Evolutionary conservation across 371 early-diverging fungal genomes (phyloP), one percentile per base, ranked within the genome.

Genomic region (Syncephalastrum racemosum): DNA sequence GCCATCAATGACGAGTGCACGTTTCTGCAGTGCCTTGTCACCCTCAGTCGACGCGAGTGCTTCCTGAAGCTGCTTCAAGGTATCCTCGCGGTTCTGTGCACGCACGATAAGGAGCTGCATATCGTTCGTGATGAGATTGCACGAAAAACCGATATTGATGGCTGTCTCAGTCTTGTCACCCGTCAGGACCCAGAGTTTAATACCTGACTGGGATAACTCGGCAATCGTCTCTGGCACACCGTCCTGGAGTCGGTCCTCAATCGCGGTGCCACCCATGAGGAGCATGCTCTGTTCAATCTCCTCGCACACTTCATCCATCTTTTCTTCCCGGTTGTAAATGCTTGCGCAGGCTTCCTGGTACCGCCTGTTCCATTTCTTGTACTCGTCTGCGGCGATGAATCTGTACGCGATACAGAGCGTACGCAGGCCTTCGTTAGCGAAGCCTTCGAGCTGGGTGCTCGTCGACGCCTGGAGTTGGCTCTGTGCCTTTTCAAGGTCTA

Each of bases 161-260:
- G 92, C 90, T 0, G 91, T 92, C 56, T 90, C 90, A 1, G 86
- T 84, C 71, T 96, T 96, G 74, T 97, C 98, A 15, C 98, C 98
- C 0, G 98, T 97, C 53, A 96, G 68, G 48, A 97, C 95, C 97
- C 97, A 97, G 16, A 95, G 75, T 62, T 90, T 91, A 59, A 96
- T 94, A 15, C 96, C 96, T 0, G 93, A 94, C 50, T 80, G 77
- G 0, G 84, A 78, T 18, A 96, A 66, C 43, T 81, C 81, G 4
- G 88, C 85, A 63, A 97, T 90, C 6, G 91, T 78, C 53, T 91
- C 89, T 5, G 91, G 89, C 0, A 94, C 95, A 50, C 90, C 89
- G 15, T 89, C 90, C 66, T 95, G 96, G 4, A 99, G 79, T 56
- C 90, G 80, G 70, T 96, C 96, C 83, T 94, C 96, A 53, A 97